Conservation (phyloP, 192 early-diverging fungal genomes). For the Rhizoclosmatium sp. region DNA sequence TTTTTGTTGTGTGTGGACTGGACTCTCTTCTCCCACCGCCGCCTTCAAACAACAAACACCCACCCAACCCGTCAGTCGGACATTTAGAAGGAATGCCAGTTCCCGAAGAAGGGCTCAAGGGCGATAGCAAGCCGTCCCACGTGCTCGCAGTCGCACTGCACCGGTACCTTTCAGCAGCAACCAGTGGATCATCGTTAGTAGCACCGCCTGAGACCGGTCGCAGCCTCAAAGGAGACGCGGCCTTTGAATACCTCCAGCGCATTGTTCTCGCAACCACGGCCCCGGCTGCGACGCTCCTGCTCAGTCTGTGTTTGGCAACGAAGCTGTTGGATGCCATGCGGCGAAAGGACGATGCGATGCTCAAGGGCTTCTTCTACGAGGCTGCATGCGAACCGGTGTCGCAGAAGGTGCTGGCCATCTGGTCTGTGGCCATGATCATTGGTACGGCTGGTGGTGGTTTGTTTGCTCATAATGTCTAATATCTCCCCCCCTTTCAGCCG, state of each 20-base stretch:
- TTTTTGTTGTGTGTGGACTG: no score
- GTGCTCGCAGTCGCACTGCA: no score
- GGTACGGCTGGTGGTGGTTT: background rate
- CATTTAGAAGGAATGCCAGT: no score
- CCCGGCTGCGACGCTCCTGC: conserved; percentile 18
- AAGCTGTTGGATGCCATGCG: conserved; percentile 3
- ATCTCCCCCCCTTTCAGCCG: conserved; percentile 7
- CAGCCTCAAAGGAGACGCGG: background rate
- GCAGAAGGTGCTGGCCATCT: conserved; percentile 26
- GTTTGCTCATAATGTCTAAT: background rate
- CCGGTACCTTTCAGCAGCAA: no score
- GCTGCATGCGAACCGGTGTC: background rate
- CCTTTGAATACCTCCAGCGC: conserved; percentile 35
- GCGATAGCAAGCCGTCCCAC: no score
- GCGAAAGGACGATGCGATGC: conserved; percentile 14
- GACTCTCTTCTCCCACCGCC: no score
- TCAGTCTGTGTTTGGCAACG: conserved; percentile 1
- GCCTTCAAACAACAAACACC: no score
- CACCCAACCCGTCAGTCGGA: no score
- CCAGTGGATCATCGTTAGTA: no score
- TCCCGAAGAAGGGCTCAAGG: no score
- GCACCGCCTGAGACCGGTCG: no score
- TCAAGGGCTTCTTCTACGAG: conserved; percentile 26
- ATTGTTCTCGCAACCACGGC: conserved; percentile 28
- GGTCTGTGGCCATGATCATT: conserved; percentile 11